Percentiles rank a stretch among this genome's conserved stretches.
Evolutionary conservation across 352 stramenopile species (phyloP).

Genomic region (Pythium biforme): DNA sequence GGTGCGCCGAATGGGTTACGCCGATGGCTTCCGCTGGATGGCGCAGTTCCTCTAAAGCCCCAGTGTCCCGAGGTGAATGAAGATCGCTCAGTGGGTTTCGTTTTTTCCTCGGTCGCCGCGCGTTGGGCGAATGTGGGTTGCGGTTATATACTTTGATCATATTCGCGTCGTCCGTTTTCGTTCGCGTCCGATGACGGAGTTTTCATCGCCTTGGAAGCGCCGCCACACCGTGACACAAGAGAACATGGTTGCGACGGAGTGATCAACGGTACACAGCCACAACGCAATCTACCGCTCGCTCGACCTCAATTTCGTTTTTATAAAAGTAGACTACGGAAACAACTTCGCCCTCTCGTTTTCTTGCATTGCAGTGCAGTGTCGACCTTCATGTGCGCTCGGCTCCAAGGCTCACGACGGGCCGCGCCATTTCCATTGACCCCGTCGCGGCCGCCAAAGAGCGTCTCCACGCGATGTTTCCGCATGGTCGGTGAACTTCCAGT

Average conservation of each 20-base stretch:
- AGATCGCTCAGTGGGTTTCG: background rate
- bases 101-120: constrained; percentile 1
- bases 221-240: background rate
- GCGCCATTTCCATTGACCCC: too few relatives aligned
- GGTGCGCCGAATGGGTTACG: constrained; percentile 97
- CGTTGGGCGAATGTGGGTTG: background rate
- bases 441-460: too few relatives aligned
- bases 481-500: too few relatives aligned
- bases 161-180: constrained; percentile 20
- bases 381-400: too few relatives aligned
- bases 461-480: too few relatives aligned
- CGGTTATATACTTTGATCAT: constrained; percentile 12
- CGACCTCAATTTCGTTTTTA: constrained; percentile 2
- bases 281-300: background rate
- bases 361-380: background rate
- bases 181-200: constrained; percentile 5
- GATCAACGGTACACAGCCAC: background rate
- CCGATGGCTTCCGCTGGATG: constrained; percentile 94
- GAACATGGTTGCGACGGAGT: background rate
- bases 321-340: constrained; percentile 22
- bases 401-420: too few relatives aligned
- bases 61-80: background rate
- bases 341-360: background rate
- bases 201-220: background rate
- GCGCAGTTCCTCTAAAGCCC: constrained; percentile 85